Evolutionary conservation across 371 early-diverging fungal genomes (phyloP), one percentile per base, ranked within the genome.

Genomic region (Cokeromyces recurvatus): DNA sequence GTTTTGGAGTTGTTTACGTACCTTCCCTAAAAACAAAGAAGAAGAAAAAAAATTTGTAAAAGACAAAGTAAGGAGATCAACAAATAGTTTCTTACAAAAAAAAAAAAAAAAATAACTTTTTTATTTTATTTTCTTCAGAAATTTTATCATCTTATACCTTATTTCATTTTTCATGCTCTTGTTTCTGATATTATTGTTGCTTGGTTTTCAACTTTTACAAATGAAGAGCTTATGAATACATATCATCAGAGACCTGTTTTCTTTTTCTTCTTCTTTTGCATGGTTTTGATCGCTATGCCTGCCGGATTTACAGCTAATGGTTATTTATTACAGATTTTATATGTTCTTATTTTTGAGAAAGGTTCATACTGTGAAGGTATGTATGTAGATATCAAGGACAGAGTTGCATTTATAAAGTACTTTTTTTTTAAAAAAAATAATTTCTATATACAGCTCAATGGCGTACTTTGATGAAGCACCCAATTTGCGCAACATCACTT

Each of bases 71-170:
- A n/a, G n/a, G n/a, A n/a, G n/a, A n/a, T n/a, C n/a, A n/a, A n/a
- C n/a, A n/a, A n/a, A n/a, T n/a, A n/a, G n/a, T n/a, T n/a, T n/a
- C n/a, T n/a, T n/a, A n/a, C n/a, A n/a, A n/a, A n/a, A n/a, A n/a
- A n/a, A n/a, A n/a, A n/a, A n/a, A n/a, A n/a, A n/a, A n/a, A n/a
- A 47, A 47, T n/a, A n/a, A n/a, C n/a, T n/a, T n/a, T n/a, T n/a
- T n/a, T n/a, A n/a, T n/a, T n/a, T n/a, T n/a, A n/a, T n/a, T n/a
- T n/a, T n/a, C n/a, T n/a, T n/a, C 43, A 50, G 51, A 50, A 27
- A 36, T 50, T 50, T 20, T 50, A 50, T 36, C 51, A 50, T 50
- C 42, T 50, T 29, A 36, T 50, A 27, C 49, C 49, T 34, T 42
- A 34, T 19, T 34, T 41, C 6, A 17, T 49, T 11, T 14, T 41